Evolutionary conservation across 768 basidiomycete genomes (phyloP), one percentile per base, ranked within the genome.

Genomic region (Agaricus subrufescens): DNA sequence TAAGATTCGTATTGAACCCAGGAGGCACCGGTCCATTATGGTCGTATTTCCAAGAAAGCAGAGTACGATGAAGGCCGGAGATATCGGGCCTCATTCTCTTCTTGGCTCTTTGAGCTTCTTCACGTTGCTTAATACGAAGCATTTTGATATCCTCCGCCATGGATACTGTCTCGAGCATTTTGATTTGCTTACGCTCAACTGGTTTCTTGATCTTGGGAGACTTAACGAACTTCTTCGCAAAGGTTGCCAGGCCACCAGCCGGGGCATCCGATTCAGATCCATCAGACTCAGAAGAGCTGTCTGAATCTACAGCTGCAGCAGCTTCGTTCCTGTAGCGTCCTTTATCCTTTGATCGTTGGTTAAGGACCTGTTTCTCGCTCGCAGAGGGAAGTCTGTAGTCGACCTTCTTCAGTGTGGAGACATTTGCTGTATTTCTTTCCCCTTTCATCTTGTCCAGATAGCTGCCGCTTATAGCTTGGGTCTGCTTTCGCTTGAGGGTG

Each of bases 21-120:
- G 92, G 88, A 40, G 89, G 91, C 39, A 78, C 69, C 38, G 82
- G 67, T 23, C 86, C 84, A 10, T 66, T 66, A 61, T 91, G 82
- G 46, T 86, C 80, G 59, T 93, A 93, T 67, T 89, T 76, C 97
- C 97, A 99, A 0, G 90, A 85, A 1, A 99, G 71, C 29, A 98
- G 75, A 9, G 76, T 72, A 46, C 83, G 84, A 67, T 96, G 89
- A 23, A 99, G 83, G 5, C 75, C 78, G 30, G 85, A 84, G 19
- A 95, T 77, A 63, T 98, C 87, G 2, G 94, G 96, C 64, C 85
- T 87, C 63, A 95, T 74, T 7, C 94, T 84, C 59, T 86, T 71
- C 6, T 82, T 81, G 45, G 75, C 80, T 55, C 80, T 78, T 19
- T 82, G 83, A 27, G 82, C 81, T 54, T 85, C 82, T 15, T 88